Evolutionary conservation across 2,329 filamentous ascomycete genomes (phyloP), one percentile per base, ranked within the genome.

Genomic region (Penicillium sp.): DNA sequence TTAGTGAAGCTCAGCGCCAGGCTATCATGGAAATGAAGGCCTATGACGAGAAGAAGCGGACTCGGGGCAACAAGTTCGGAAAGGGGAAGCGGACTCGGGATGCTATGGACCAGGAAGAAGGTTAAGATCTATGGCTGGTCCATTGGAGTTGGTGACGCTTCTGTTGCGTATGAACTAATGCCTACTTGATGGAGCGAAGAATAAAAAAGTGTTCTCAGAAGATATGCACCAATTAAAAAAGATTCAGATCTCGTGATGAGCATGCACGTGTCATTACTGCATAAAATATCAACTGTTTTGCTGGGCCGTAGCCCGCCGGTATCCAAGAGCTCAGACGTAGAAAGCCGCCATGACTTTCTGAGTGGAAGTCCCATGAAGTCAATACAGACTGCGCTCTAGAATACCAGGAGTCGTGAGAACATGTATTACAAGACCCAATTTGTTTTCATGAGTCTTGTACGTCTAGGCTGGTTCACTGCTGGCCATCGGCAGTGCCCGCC

Each of bases 21-120:
- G 86, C 90, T 0, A 80, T 86, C 34, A 79, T 77, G 39, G 83
- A 94, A 68, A 86, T 96, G 84, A 94, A 91, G 74, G 76, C 79
- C 39, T 65, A 89, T 51, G 78, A 86, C 29, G 87, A 94, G 48
- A 80, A 81, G 60, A 78, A 77, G 47, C 74, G 71, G 7, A 74
- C 56, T 50, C 74, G 62, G 59, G 76, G 67, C 25, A 65, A 62
- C 38, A 64, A 64, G 46, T 72, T 67, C 53, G 79, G 77, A 18
- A 75, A 78, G 65, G 76, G 73, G 33, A 78, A 77, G 57, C 73
- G 72, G 35, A 70, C 71, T 35, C 68, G 78, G 29, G 78, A 80
- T 59, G 74, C 81, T 35, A 89, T 89, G 85, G 86, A 91, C 64
- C 72, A 75, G 30, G 86, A 88, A 54, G 84, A 90, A 64, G 81